Evolutionary conservation across 371 early-diverging fungal species (phyloP).

Genomic region (Saksenaea oblongispora): DNA sequence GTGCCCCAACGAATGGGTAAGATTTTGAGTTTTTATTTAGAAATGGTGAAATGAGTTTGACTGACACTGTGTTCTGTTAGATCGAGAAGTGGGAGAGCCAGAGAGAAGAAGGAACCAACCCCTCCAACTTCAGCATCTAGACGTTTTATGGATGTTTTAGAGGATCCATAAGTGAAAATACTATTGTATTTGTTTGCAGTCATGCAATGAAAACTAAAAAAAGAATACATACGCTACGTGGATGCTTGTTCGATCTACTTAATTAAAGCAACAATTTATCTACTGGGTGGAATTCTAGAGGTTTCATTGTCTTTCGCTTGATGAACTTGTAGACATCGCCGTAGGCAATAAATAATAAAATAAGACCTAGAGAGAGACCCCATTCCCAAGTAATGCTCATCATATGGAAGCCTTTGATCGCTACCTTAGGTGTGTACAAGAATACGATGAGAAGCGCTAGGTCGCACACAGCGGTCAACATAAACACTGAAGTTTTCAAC

Average conservation of each 20-base stretch:
- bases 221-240: not conserved
- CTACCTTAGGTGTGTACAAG: conserved; percentile 69
- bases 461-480: conserved; percentile 49
- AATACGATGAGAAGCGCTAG: conserved; percentile 53
- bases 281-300: conserved; percentile 18
- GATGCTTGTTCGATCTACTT: too few species aligned
- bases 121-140: conserved; percentile 58
- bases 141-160: conserved; percentile 12
- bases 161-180: not conserved
- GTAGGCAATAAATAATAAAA: conserved; percentile 51
- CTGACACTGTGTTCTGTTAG: conserved; percentile 35
- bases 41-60: not conserved
- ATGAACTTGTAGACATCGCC: conserved; percentile 55
- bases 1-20: conserved; percentile 91
- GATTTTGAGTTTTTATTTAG: not conserved
- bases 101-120: conserved; percentile 79
- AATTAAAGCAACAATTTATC: not conserved
- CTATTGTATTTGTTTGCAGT: not conserved
- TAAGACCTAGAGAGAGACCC: conserved; percentile 59
- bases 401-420: conserved; percentile 68
- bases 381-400: conserved; percentile 71
- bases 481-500: not conserved
- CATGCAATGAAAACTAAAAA: not conserved
- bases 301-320: conserved; percentile 35
- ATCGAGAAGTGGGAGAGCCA: conserved; percentile 83